Evolutionary conservation across 2,329 filamentous ascomycete species (phyloP), one percentile per base, ranked within the genome.

Genomic region (Eurotiales sp.): DNA sequence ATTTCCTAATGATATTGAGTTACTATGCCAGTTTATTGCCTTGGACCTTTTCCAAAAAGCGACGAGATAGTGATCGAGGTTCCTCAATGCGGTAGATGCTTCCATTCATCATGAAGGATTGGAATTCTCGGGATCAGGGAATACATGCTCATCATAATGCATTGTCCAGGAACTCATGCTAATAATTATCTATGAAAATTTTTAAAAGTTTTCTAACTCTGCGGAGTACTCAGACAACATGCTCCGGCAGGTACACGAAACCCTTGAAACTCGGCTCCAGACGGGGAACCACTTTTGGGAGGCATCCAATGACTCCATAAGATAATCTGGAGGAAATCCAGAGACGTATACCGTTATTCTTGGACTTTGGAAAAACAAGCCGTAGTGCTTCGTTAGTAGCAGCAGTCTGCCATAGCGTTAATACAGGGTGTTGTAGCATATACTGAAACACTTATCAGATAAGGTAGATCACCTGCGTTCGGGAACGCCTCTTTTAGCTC

Each of bases 371-470:
- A 37, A 10, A 29, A 19, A 53, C 54, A 47, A 55, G 64, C 60
- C 71, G 60, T 8, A 71, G 56, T 11, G 55, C 66, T 56, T 72
- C 68, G 48, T 70, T 70, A 41, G 71, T 62, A 4, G 70, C 62
- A 11, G 49, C 65, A 41, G 61, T 67, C 61, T 65, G 42, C 12
- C 15, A 37, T 8, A 40, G 10, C 6, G n/a, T 14, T n/a, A 14
- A 8, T 25, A 21, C 29, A 11, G n/a, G n/a, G n/a, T 6, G 15
- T 25, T n/a, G n/a, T 23, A 25, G 4, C 12, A 11, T 10, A 11
- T 21, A 25, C n/a, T 11, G 19, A 10, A 22, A 27, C 15, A 15
- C 12, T 52, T 27, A 61, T 61, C 47, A 71, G 49, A 47, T 66
- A 70, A 4, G 68, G 65, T 12, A 72, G 54, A 12, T 51, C 55